Evolutionary conservation across 306 rosid species (phyloP).

Genomic region (Quillaja saponaria): DNA sequence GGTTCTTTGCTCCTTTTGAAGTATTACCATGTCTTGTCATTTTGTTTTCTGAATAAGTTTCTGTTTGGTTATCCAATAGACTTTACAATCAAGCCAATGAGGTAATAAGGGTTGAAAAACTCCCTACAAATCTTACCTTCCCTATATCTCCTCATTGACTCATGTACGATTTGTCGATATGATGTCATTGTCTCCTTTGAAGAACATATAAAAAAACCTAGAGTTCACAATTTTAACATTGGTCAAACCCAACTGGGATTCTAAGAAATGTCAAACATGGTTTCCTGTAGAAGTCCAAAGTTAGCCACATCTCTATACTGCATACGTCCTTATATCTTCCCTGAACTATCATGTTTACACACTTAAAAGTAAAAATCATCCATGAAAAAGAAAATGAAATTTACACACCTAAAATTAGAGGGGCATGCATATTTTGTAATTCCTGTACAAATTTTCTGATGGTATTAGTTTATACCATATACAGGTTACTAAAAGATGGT

Average conservation of each 20-base stretch:
- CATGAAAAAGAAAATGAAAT: too few species aligned
- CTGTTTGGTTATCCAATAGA: constrained; percentile 43
- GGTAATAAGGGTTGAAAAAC: constrained; percentile 52
- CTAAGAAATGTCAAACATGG: constrained; percentile 48
- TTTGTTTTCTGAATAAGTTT: constrained; percentile 15
- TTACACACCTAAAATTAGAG: too few species aligned
- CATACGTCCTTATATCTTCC: too few species aligned
- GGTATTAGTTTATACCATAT: too few species aligned
- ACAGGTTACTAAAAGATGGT: too few species aligned
- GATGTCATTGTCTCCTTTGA: constrained; percentile 55
- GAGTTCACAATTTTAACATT: constrained; percentile 22
- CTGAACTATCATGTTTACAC: not conserved
- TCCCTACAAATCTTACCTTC: constrained; percentile 36
- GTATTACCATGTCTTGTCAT: constrained; percentile 24
- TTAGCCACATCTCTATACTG: constrained; percentile 2
- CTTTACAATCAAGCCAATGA: constrained; percentile 40
- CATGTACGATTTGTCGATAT: constrained; percentile 2
- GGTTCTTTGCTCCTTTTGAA: constrained; percentile 18
- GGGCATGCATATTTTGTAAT: too few species aligned
- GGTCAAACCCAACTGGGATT: constrained; percentile 55
- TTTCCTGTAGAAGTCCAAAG: not conserved
- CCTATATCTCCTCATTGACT: constrained; percentile 40
- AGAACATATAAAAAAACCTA: constrained; percentile 37
- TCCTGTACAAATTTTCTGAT: too few species aligned
- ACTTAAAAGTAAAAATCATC: too few species aligned